Conservation (phyloP, 306 rosid genomes). For the Dryas alaskensis region DNA sequence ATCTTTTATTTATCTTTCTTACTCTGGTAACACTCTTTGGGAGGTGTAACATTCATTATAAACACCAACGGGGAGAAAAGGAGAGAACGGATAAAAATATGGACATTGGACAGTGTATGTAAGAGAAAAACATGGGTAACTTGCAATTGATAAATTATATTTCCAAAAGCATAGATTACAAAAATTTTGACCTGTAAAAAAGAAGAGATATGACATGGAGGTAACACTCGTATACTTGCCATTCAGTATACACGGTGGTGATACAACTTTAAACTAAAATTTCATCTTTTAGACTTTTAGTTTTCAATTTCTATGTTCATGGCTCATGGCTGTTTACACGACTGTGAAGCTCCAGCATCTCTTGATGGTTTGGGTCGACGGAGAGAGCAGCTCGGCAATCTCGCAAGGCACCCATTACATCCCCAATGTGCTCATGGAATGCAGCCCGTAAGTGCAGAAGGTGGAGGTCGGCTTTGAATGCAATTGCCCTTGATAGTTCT, state of each 20-base stretch:
- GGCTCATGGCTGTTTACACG: conserved; percentile 89
- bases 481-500: conserved; percentile 77
- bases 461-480: conserved; percentile 90
- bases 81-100: too few relatives aligned
- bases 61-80: too few relatives aligned
- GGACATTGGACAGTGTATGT: neutral
- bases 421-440: conserved; percentile 84
- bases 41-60: too few relatives aligned
- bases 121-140: neutral
- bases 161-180: conserved; percentile 35
- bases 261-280: conserved; percentile 3
- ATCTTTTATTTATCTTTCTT: too few relatives aligned
- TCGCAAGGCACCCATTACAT: conserved; percentile 67
- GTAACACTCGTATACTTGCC: conserved; percentile 2
- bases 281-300: neutral
- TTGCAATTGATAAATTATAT: conserved; percentile 26
- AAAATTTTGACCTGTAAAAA: conserved; percentile 30
- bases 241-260: conserved; percentile 31
- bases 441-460: conserved; percentile 89
- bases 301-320: conserved; percentile 26
- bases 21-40: too few relatives aligned
- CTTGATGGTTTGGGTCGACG: conserved; percentile 88
- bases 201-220: neutral
- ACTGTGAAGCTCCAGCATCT: conserved; percentile 86
- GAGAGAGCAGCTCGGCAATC: conserved; percentile 97